Evolutionary conservation across 1,284 basidiomycete species (phyloP).

Genomic region (Retiboletus flavoniger): DNA sequence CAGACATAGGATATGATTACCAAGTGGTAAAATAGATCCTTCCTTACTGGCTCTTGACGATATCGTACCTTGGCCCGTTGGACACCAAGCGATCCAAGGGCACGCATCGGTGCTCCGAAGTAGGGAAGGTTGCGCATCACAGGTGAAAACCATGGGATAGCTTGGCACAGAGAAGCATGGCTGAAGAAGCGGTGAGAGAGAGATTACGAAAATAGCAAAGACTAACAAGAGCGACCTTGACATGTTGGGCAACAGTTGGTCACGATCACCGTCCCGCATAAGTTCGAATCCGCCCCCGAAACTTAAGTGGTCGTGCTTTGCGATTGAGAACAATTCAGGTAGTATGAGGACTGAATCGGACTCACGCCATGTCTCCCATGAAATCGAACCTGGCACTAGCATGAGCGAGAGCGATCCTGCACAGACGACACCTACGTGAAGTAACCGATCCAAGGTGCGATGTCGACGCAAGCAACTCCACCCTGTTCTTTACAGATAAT

Average conservation of each 20-base stretch:
- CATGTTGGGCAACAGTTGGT: conserved; percentile 17
- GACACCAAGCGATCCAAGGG: conserved; percentile 25
- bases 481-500: conserved; percentile 11
- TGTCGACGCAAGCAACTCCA: conserved; percentile 8
- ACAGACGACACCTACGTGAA: conserved; percentile 18
- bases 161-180: conserved; percentile 20
- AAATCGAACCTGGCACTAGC: conserved; percentile 22
- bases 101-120: conserved; percentile 20
- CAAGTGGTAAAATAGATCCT: conserved; percentile 42
- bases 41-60: conserved; percentile 27
- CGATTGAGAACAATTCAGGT: background rate
- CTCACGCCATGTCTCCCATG: conserved; percentile 32
- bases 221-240: conserved; percentile 26
- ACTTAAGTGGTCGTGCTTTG: conserved; percentile 11
- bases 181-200: conserved; percentile 13
- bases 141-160: conserved; percentile 35
- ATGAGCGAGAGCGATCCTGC: conserved; percentile 2
- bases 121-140: conserved; percentile 27
- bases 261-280: conserved; percentile 21
- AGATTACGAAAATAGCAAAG: background rate
- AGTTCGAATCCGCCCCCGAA: conserved; percentile 28
- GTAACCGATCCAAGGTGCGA: conserved; percentile 23
- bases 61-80: conserved; percentile 26
- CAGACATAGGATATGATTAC: conserved; percentile 18
- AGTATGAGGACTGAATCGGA: background rate